These are phyloP conservation scores for Magnaporthiopsis rhizophila DNA, from an alignment of 2,329 filamentous ascomycete species.

Conservation along the genomic window DNA sequence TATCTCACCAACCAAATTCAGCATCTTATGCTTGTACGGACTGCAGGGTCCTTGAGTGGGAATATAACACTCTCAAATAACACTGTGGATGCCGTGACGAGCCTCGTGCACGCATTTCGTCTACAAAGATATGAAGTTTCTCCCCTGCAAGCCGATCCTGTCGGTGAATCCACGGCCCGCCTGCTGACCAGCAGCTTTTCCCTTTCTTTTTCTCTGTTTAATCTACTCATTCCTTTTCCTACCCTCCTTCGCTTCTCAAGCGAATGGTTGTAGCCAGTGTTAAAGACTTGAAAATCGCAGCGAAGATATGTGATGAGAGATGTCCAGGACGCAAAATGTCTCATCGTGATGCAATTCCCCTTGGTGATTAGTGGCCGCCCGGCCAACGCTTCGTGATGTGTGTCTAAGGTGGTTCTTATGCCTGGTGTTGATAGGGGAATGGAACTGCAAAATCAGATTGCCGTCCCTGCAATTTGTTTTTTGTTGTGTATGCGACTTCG, in stretches of 20 bases:
- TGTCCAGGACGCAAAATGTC: background rate
- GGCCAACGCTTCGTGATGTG: background rate
- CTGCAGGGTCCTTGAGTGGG: no score
- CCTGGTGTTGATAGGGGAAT: background rate
- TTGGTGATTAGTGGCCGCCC: background rate
- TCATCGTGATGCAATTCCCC: background rate
- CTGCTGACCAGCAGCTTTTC: background rate
- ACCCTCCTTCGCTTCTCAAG: no score
- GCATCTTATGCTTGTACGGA: no score
- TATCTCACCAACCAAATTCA: no score
- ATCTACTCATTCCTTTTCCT: background rate
- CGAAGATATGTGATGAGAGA: background rate
- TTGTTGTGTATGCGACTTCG: background rate
- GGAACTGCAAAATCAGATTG: background rate
- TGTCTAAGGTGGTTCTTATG: background rate
- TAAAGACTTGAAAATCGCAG: background rate
- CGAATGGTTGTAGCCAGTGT: background rate
- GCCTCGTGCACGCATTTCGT: background rate
- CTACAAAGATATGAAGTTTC: background rate
- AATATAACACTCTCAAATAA: no score
- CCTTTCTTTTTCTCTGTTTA: background rate
- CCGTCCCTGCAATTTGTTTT: background rate
- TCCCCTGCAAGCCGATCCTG: background rate
- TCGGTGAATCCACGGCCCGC: background rate
- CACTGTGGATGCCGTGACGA: background rate